phyloP scores from a whole-genome alignment of 2,329 filamentous ascomycete genomes.

The Aspergillus novoparasiticus region DNA sequence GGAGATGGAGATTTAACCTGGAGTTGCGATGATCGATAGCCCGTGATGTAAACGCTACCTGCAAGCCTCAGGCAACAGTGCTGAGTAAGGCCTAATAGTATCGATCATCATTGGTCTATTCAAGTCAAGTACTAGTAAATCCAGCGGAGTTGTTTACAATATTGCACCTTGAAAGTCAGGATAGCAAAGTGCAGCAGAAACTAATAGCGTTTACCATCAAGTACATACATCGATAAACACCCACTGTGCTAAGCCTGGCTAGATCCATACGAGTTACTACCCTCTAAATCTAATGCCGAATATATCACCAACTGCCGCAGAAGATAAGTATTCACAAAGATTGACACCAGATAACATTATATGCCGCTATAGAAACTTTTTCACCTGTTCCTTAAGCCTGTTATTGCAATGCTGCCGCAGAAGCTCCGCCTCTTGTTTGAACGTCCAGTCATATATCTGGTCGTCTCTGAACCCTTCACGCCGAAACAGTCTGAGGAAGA shows the following conservation, averaged over 20 bases:
- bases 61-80: background rate
- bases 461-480: background rate
- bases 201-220: too few relatives aligned
- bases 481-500: background rate
- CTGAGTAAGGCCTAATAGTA: background rate
- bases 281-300: too few relatives aligned
- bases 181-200: too few relatives aligned
- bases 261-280: too few relatives aligned
- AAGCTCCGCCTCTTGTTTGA: background rate
- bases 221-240: too few relatives aligned
- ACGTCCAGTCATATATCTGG: background rate
- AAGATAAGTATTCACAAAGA: too few relatives aligned
- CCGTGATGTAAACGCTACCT: constrained; percentile 1
- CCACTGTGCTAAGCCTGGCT: too few relatives aligned
- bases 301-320: too few relatives aligned
- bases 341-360: too few relatives aligned
- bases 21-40: background rate
- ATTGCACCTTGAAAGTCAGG: too few relatives aligned
- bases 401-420: background rate
- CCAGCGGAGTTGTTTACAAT: background rate
- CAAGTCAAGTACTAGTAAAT: background rate
- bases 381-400: background rate
- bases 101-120: background rate
- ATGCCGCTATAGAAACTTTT: too few relatives aligned
- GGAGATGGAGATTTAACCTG: background rate